Conservation (phyloP, 2,329 filamentous ascomycete genomes). For the Aspergillus sp. region DNA sequence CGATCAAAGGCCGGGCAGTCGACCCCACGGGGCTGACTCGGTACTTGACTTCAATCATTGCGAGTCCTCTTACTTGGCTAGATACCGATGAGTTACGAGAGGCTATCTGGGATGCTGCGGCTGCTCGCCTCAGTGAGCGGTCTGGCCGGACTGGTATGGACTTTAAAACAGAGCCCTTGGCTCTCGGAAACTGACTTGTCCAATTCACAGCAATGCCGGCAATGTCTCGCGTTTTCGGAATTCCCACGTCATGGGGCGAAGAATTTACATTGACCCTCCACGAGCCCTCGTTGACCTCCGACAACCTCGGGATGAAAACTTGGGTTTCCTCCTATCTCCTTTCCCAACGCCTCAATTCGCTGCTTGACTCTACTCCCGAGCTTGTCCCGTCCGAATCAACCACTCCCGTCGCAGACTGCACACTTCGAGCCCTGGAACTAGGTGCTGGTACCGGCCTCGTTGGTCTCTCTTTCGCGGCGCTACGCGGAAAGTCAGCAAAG, state of each 20-base stretch:
- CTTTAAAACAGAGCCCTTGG: background rate
- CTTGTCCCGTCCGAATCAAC: slow-evolving; percentile 35
- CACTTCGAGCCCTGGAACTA: slow-evolving; percentile 68
- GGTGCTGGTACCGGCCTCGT: slow-evolving; percentile 92
- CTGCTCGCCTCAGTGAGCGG: slow-evolving; percentile 78
- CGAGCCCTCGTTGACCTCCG: slow-evolving; percentile 85
- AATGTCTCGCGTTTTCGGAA: slow-evolving; percentile 64
- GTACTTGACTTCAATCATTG: slow-evolving; percentile 54
- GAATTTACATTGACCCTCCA: slow-evolving; percentile 72
- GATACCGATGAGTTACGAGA: slow-evolving; percentile 49
- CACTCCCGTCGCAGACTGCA: slow-evolving; percentile 24
- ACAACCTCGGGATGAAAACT: slow-evolving; percentile 90
- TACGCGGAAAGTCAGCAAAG: slow-evolving; percentile 60
- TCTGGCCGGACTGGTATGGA: slow-evolving; percentile 72
- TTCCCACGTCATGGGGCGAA: slow-evolving; percentile 51
- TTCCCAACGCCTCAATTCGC: slow-evolving; percentile 66
- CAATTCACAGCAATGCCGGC: slow-evolving; percentile 60
- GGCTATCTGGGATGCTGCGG: slow-evolving; percentile 73
- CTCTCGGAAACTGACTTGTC: slow-evolving; percentile 5
- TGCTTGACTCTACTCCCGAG: slow-evolving; percentile 44
- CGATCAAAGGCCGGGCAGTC: slow-evolving; percentile 37
- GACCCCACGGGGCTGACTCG: slow-evolving; percentile 46
- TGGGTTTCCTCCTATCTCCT: slow-evolving; percentile 92
- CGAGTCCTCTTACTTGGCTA: slow-evolving; percentile 51
- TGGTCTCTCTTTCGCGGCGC: slow-evolving; percentile 78